Conservation (phyloP, 208 protist species). For the Trypanosoma caninum region DNA sequence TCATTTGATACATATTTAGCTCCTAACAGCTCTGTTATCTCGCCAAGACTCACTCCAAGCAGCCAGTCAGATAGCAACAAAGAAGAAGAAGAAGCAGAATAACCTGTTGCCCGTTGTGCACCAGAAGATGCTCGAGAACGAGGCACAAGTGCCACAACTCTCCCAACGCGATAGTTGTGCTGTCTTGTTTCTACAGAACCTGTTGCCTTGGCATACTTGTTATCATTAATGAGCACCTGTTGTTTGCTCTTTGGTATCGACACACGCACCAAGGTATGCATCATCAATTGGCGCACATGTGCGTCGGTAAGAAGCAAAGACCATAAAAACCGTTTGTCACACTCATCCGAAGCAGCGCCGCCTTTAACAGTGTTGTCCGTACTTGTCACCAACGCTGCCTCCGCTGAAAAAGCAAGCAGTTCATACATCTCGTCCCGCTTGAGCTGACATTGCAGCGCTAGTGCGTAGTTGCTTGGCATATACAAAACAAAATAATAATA, state of each 20-base stretch:
- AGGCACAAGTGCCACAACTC: conserved; percentile 49
- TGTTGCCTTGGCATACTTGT: conserved; percentile 28
- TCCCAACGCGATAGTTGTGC: conserved; percentile 45
- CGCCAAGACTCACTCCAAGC: conserved; percentile 63
- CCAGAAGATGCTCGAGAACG: conserved; percentile 22
- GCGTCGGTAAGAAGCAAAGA: conserved; percentile 33
- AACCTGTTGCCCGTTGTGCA: neutral
- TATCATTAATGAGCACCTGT: conserved; percentile 39
- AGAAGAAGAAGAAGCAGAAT: neutral
- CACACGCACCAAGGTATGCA: conserved; percentile 55
- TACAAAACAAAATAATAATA: too few relatives aligned
- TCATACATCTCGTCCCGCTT: conserved; percentile 47
- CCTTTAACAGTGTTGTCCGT: neutral
- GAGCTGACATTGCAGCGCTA: conserved; percentile 58
- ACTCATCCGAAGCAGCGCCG: neutral
- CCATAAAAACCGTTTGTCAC: conserved; percentile 12
- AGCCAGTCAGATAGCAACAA: conserved; percentile 43
- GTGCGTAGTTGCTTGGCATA: conserved; percentile 54
- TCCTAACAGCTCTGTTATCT: conserved; percentile 48
- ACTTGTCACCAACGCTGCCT: neutral
- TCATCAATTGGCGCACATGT: conserved; percentile 39
- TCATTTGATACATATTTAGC: conserved; percentile 52
- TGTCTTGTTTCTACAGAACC: conserved; percentile 3
- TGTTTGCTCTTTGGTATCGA: conserved; percentile 44
- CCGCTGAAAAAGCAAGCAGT: conserved; percentile 40